Base-by-base conservation (phyloP, 768 basidiomycete species). In the Neoboletus subvelutipes region DNA sequence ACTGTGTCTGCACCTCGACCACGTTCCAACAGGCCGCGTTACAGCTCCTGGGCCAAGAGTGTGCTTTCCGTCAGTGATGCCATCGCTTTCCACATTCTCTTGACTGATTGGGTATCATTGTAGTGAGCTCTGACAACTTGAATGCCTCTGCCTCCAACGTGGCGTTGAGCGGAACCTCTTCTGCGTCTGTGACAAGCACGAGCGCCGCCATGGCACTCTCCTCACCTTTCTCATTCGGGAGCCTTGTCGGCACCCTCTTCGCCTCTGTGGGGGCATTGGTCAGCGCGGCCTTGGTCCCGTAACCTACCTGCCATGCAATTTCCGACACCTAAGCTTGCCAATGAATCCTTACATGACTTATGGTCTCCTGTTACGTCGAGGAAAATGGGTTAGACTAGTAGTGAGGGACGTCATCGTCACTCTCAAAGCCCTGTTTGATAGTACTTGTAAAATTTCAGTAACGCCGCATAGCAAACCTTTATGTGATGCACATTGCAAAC, bases 1-100 rank as follows among this genome's bases (percentile, higher is more conserved):
- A 54, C 0, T 81, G 80, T 49, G 59, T 77, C 22, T 81, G 80
- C 67, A 62, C 71, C 3, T 76, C 70, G 49, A 13, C 50, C 1
- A 42, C 56, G 2, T 81, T 78, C 77, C 78, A 80, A 55, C 0
- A 1, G 4, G 65, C 66, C 2, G 75, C 74, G n/a, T n/a, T n/a
- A n/a, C 50, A 51, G 12, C 68, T 78, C 29, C 72, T 79, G 54
- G 2, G 45, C 2, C 0, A 34, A 5, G 57, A 77, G 56, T 81
- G 80, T 62, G 72, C 52, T 20, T 1, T 15, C 3, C 0, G 70
- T 70, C 43, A 24, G 67, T 58, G 2, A 5, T 5, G 4, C n/a
- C 31, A 7, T 37, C 8, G 0, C 11, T 29, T 28, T 22, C 15
- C 2, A 4, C 2, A 1, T 22, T 22, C 8, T 13, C 22, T 43